Percentiles rank a stretch among this genome's conserved stretches.
Evolutionary conservation across 495 filamentous ascomycete species (phyloP).

Genomic region (Penicillium crystallinum): DNA sequence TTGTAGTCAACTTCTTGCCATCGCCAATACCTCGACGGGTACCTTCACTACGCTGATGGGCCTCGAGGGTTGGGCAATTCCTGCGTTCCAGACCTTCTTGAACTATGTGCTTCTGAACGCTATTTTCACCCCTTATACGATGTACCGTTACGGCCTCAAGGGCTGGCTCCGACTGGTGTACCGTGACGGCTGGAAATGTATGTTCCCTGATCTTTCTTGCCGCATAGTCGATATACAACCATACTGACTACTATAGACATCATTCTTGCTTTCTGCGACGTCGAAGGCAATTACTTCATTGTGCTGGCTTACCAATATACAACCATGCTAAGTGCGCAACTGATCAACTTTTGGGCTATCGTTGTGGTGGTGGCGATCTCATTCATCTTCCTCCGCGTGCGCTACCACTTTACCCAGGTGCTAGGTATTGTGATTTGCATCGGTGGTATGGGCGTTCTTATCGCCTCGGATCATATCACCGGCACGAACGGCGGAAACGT

Average conservation of each 20-base stretch:
- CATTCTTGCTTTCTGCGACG: constrained; percentile 86
- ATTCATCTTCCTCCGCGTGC: constrained; percentile 73
- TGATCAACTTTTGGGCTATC: constrained; percentile 99
- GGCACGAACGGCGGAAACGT: constrained; percentile 57
- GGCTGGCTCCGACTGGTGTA: constrained; percentile 58
- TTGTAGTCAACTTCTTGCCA: constrained; percentile 70
- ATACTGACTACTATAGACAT: constrained; percentile 47
- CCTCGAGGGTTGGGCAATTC: constrained; percentile 67
- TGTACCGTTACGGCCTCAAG: constrained; percentile 76
- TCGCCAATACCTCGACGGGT: constrained; percentile 84
- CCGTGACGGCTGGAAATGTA: constrained; percentile 82
- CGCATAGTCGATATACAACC: background rate
- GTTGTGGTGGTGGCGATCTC: constrained; percentile 86
- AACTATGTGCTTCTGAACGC: constrained; percentile 83
- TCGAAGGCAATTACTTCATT: constrained; percentile 96
- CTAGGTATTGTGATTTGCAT: constrained; percentile 84
- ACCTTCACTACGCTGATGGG: constrained; percentile 79
- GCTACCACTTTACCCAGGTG: constrained; percentile 82
- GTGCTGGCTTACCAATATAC: constrained; percentile 93
- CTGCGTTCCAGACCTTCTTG: constrained; percentile 95
- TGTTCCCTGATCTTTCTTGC: constrained; percentile 1
- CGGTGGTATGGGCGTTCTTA: constrained; percentile 84
- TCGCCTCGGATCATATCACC: constrained; percentile 83
- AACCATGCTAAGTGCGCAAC: constrained; percentile 81
- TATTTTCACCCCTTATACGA: constrained; percentile 75